A percentile compares a stretch with the other conserved stretches of the same genome.
phyloP scores from a whole-genome alignment of 2,329 filamentous ascomycete species.

The Thelonectria discophora region DNA sequence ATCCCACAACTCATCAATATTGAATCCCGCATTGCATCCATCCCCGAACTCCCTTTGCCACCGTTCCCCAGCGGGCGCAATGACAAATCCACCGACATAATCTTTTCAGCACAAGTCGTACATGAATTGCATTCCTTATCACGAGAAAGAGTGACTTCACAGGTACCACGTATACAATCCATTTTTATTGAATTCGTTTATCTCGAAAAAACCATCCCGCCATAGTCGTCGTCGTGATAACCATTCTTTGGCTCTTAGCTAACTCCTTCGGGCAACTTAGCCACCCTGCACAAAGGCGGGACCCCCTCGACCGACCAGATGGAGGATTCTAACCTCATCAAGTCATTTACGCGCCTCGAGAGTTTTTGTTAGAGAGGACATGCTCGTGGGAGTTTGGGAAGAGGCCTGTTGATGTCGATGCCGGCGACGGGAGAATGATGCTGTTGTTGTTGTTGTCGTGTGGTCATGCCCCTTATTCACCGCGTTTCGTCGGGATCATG shows the following conservation, averaged over 20 bases:
- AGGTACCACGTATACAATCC: background rate
- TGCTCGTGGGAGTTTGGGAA: background rate
- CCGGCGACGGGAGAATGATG: background rate
- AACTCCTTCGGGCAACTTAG: slow-evolving; percentile 37
- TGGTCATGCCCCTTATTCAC: background rate
- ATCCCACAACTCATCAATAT: background rate
- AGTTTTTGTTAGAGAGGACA: background rate
- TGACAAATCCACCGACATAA: background rate
- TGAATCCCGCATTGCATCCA: background rate
- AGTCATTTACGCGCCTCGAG: slow-evolving; percentile 33
- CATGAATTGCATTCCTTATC: background rate
- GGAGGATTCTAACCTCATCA: slow-evolving; percentile 28
- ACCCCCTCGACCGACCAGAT: slow-evolving; percentile 11
- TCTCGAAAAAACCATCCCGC: background rate
- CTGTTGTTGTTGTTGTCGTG: background rate
- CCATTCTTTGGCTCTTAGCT: slow-evolving; percentile 3
- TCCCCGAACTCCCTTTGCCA: background rate
- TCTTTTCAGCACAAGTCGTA: background rate
- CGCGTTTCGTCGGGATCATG: background rate
- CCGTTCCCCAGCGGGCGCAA: background rate
- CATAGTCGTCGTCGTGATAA: slow-evolving; percentile 6
- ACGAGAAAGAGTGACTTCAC: background rate
- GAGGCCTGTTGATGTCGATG: background rate
- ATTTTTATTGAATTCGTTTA: background rate
- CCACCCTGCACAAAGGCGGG: slow-evolving; percentile 33